Evolutionary conservation across 805 yeast species (phyloP).

Genomic region (Pichia eremophila): DNA sequence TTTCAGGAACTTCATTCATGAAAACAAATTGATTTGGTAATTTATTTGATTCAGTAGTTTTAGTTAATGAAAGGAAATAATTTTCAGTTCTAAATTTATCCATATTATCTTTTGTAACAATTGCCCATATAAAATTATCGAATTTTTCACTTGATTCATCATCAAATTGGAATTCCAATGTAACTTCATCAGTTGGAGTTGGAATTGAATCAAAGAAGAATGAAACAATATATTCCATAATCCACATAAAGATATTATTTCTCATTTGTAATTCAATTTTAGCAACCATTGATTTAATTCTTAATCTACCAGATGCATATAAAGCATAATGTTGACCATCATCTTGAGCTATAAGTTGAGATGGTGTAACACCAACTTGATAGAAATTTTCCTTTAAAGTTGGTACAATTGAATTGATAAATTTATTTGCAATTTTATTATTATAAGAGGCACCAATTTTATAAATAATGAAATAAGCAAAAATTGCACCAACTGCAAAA

Average conservation of each 20-base stretch:
- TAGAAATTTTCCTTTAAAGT: conserved; percentile 60
- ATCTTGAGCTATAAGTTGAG: conserved; percentile 47
- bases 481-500: conserved; percentile 42
- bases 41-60: conserved; percentile 60
- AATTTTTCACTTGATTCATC: conserved; percentile 32
- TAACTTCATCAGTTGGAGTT: conserved; percentile 49
- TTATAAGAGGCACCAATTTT: conserved; percentile 54
- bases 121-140: conserved; percentile 70
- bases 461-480: conserved; percentile 41
- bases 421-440: conserved; percentile 40
- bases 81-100: conserved; percentile 61
- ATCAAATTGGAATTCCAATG: conserved; percentile 49
- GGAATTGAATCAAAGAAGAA: conserved; percentile 48
- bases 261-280: conserved; percentile 64
- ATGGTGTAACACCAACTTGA: conserved; percentile 57
- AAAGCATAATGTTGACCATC: conserved; percentile 50
- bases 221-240: conserved; percentile 53
- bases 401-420: conserved; percentile 38
- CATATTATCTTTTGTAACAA: conserved; percentile 83
- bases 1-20: conserved; percentile 83
- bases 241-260: conserved; percentile 64
- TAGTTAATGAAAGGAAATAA: conserved; percentile 79
- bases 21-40: conserved; percentile 71
- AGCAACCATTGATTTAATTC: conserved; percentile 54
- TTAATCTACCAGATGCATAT: conserved; percentile 84